Evolutionary conservation across 2,329 filamentous ascomycete genomes (phyloP), one percentile per base, ranked within the genome.

Genomic region (Fusarium sp.): DNA sequence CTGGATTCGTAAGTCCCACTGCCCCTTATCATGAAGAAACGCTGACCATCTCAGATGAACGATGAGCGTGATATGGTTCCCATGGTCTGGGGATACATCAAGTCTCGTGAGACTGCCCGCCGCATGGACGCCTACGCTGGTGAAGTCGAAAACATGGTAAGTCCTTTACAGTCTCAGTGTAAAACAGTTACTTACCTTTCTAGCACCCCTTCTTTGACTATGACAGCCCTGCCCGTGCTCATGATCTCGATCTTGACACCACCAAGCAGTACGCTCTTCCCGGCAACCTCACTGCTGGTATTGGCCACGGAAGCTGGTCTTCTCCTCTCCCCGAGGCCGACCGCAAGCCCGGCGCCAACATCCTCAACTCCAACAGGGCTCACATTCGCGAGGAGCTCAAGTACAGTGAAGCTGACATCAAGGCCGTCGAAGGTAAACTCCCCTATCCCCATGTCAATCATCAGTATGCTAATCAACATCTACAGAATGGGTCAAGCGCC

Each of bases 51-150:
- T 22, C 14, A 69, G 69, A 94, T 95, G 93, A 95, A 94, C 77
- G 93, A 95, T 82, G 92, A 94, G 83, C 88, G 93, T 30, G 93
- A 95, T 78, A 95, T 95, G 93, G 92, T 91, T 2, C 92, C 93
- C 14, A 94, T 93, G 91, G 92, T 95, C 11, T 95, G 93, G 93
- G 91, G 91, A 8, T 95, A 95, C 83, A 93, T 94, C 85, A 94
- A 94, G 84, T 93, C 91, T 5, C 91, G 93, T 65, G 93, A 94
- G 86, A 95, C 92, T 8, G 93, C 93, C 4, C 88, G 93, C 8
- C 90, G 92, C 72, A 94, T 94, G 93, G 88, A 91, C 32, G 90
- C 92, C 1, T 95, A 94, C 73, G 92, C 92, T 3, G 93, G 93
- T 69, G 93, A 95, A 80, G 92, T 93, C 11, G 83, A 88, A 75